Conservation (phyloP, 148 eudicot genomes). For the Fagopyrum tataricum region DNA sequence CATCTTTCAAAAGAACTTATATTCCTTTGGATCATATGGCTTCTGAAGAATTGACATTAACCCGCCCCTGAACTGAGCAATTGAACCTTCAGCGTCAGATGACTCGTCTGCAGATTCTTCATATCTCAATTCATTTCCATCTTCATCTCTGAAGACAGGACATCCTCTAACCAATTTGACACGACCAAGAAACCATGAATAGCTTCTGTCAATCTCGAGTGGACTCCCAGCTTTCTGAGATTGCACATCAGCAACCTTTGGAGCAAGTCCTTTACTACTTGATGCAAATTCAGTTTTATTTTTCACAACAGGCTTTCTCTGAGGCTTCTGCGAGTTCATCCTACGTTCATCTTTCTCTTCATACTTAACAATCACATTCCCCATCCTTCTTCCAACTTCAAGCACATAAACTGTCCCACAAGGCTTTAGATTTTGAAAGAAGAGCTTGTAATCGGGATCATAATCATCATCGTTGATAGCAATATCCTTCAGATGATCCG, state of each 20-base stretch:
- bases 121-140: background rate
- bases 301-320: background rate
- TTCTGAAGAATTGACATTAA: background rate
- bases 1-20: background rate
- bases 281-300: background rate
- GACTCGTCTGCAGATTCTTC: background rate
- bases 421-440: background rate
- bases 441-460: background rate
- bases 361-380: background rate
- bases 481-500: background rate
- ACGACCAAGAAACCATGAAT: background rate
- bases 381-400: background rate
- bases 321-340: background rate
- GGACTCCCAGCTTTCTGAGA: background rate
- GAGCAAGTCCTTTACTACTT: background rate
- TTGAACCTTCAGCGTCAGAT: background rate
- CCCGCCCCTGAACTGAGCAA: background rate
- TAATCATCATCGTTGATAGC: background rate
- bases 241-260: background rate
- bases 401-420: background rate
- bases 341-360: background rate
- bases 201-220: background rate
- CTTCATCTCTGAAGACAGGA: background rate
- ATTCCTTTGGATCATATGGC: slow-evolving; percentile 8
- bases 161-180: background rate